Base-by-base conservation (phyloP, 2,329 filamentous ascomycete species). In the Fusarium nematophilum region DNA sequence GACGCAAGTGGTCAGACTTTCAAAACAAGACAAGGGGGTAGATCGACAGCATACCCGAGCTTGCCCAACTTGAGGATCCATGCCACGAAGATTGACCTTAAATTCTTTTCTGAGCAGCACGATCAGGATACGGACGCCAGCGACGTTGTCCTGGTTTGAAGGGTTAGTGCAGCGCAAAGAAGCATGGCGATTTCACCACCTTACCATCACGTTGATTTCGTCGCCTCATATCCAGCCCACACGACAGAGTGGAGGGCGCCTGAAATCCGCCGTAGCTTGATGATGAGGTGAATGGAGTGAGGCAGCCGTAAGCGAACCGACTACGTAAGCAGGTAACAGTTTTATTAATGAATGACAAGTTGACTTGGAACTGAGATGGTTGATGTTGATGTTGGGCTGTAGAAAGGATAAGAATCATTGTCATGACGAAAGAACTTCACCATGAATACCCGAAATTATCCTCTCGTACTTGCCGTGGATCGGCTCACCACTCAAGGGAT, bases 311-410 rank as follows among this genome's bases (percentile, higher is more conserved):
- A n/a, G 27, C 18, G 15, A 21, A 11, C 7, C 18, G 8, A 25
- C 18, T 23, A 9, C 29, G 14, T 43, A 31, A 14, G n/a, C 15
- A 25, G 15, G 23, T 53, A 46, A 31, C 18, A 27, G 44, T 59
- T 48, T 15, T 48, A 27, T n/a, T 48, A 18, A 58, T 27, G 46
- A 47, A 59, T 45, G 50, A 27, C 15, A 13, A 17, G 23, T 21
- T 6, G 21, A 37, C 15, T 51, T 25, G 29, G 18, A 13, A 63
- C 39, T 44, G 44, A 60, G 15, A 57, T 38, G 33, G 13, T 21
- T 29, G 18, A 43, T 56, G 21, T 33, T 30, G 23, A 23, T 27
- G 17, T 21, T 21, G 21, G 21, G 21, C 21, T 21, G 33, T 45
- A 40, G 23, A 27, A 17, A 30, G 15, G 39, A 13, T 14, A 15